Conservation (phyloP, 805 yeast species). For the Kockiozyma suomiensis region DNA sequence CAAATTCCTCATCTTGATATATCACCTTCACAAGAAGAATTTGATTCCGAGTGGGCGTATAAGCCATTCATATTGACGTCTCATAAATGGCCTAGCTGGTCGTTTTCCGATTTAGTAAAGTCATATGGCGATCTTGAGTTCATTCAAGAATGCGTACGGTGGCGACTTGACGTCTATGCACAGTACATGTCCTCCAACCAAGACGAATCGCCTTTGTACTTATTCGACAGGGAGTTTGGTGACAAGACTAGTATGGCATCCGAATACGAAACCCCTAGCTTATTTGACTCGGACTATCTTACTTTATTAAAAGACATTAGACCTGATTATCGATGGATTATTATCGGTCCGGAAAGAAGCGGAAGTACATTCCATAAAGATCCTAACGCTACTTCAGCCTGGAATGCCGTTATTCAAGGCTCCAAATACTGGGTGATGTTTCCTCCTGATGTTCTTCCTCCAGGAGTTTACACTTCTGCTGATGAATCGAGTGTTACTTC, state of each 20-base stretch:
- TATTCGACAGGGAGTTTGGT: constrained; percentile 75
- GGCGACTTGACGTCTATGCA: constrained; percentile 67
- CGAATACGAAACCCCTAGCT: constrained; percentile 39
- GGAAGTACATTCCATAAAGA: constrained; percentile 94
- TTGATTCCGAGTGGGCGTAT: constrained; percentile 51
- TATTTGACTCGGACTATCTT: constrained; percentile 49
- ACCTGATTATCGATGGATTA: constrained; percentile 93
- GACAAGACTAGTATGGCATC: constrained; percentile 52
- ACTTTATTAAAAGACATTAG: constrained; percentile 54
- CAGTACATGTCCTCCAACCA: constrained; percentile 61
- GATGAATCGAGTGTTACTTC: constrained; percentile 87
- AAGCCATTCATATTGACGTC: constrained; percentile 66
- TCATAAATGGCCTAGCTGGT: constrained; percentile 67
- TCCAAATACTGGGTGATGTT: constrained; percentile 52
- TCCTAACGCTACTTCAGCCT: constrained; percentile 87
- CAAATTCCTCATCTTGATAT: constrained; percentile 60
- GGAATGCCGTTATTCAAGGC: constrained; percentile 60
- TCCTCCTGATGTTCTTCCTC: constrained; percentile 75
- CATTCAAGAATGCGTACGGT: constrained; percentile 82
- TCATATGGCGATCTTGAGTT: constrained; percentile 65
- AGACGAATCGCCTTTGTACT: constrained; percentile 84
- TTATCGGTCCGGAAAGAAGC: constrained; percentile 76
- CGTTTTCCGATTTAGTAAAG: constrained; percentile 49
- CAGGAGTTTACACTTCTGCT: constrained; percentile 74
- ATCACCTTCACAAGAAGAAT: constrained; percentile 49